Percentiles rank a stretch among this genome's conserved stretches.
Conservation (phyloP, 148 eudicot genomes). For the Vaccinium vitisidaea region DNA sequence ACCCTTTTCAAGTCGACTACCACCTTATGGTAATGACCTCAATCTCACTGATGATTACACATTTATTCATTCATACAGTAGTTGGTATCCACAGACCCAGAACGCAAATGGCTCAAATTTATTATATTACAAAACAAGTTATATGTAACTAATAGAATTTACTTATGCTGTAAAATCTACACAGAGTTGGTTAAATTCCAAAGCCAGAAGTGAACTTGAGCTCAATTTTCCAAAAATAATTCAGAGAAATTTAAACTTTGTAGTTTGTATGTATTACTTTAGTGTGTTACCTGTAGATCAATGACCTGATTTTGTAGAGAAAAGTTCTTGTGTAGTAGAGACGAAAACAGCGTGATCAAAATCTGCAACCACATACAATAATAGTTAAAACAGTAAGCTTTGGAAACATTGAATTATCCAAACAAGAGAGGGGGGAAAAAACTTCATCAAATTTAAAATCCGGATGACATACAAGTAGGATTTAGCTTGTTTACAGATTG, state of each 20-base stretch:
- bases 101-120: not conserved
- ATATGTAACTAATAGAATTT: not conserved
- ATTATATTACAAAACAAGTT: not conserved
- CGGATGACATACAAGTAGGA: not conserved
- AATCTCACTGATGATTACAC: too few relatives aligned
- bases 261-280: not conserved
- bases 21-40: not conserved
- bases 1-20: too few relatives aligned
- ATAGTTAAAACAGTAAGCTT: not conserved
- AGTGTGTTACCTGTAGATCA: constrained; percentile 46
- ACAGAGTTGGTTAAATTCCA: not conserved
- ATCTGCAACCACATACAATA: constrained; percentile 35
- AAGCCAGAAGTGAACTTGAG: not conserved
- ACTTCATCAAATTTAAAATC: not conserved
- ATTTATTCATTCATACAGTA: too few relatives aligned
- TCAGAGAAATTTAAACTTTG: not conserved
- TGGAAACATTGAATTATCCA: not conserved
- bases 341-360: constrained; percentile 32
- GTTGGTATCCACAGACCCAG: not conserved
- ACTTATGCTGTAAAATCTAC: not conserved
- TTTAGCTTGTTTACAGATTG: not conserved
- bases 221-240: not conserved
- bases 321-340: constrained; percentile 39
- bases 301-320: constrained; percentile 36
- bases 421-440: not conserved